phyloP scores from a whole-genome alignment of 2,329 filamentous ascomycete genomes.

The Aspergillus sp. region DNA sequence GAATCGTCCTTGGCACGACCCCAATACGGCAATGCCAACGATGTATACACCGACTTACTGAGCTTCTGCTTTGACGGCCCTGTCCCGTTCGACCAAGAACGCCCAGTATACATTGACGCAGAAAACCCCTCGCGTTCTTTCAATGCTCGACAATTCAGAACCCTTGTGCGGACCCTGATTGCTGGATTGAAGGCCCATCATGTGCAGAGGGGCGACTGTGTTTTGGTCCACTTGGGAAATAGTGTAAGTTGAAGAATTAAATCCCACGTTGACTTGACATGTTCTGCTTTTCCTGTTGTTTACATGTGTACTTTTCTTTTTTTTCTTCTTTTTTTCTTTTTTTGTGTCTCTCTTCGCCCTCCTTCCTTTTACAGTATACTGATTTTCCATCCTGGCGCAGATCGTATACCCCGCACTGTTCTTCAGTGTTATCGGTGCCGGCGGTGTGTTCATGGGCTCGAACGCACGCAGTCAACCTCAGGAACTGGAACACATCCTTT shows the following conservation, averaged over 20 bases:
- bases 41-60: constrained; percentile 40
- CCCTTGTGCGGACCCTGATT: constrained; percentile 39
- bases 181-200: constrained; percentile 41
- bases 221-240: constrained; percentile 45
- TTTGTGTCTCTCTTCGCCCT: neutral
- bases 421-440: constrained; percentile 45
- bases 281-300: constrained; percentile 1
- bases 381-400: constrained; percentile 20
- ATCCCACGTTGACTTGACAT: neutral
- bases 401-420: constrained; percentile 42
- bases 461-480: constrained; percentile 50
- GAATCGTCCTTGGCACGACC: constrained; percentile 22
- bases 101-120: constrained; percentile 45
- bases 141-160: constrained; percentile 34
- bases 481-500: constrained; percentile 50
- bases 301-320: neutral
- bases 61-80: constrained; percentile 43
- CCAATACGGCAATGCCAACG: constrained; percentile 13
- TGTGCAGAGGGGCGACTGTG: constrained; percentile 43
- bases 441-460: constrained; percentile 52
- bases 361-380: constrained; percentile 14
- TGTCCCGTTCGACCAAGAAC: constrained; percentile 34
- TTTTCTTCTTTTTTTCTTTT: neutral
- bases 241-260: constrained; percentile 32
- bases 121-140: constrained; percentile 39